Conservation (phyloP, 106 monocot genomes). For the Dioscorea zingiberensis region DNA sequence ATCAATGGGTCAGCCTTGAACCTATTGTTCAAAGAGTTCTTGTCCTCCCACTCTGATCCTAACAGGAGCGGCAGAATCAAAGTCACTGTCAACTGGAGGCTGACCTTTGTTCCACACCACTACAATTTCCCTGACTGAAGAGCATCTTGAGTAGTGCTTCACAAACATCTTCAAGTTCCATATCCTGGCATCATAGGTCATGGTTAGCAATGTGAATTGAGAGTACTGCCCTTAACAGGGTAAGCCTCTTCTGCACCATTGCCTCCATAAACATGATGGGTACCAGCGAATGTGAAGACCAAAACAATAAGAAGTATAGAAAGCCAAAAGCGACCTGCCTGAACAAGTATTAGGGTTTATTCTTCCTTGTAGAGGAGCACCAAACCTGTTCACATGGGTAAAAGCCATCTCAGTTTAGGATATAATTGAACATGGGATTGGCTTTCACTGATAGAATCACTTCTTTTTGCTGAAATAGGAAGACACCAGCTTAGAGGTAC, state of each 20-base stretch:
- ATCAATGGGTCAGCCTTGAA: constrained; percentile 59
- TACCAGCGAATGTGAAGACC: constrained; percentile 45
- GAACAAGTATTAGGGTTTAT: constrained; percentile 38
- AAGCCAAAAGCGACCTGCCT: constrained; percentile 26
- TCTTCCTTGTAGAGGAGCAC: constrained; percentile 38
- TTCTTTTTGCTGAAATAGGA: constrained; percentile 38
- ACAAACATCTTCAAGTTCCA: constrained; percentile 83
- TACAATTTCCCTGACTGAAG: constrained; percentile 79
- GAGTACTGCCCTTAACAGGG: constrained; percentile 57
- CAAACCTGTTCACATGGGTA: constrained; percentile 19
- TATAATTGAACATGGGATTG: constrained; percentile 6
- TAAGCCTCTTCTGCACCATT: constrained; percentile 75
- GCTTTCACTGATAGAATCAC: constrained; percentile 11
- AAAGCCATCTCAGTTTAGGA: constrained; percentile 31
- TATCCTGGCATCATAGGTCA: constrained; percentile 70
- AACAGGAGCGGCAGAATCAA: constrained; percentile 65
- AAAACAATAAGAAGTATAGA: constrained; percentile 33
- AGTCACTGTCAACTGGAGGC: constrained; percentile 27
- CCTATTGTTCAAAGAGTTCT: constrained; percentile 79
- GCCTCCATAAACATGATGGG: constrained; percentile 55
- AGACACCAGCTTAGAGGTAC: constrained; percentile 34
- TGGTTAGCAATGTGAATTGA: constrained; percentile 82
- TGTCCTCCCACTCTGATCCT: constrained; percentile 70
- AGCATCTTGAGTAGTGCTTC: constrained; percentile 81
- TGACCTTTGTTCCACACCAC: constrained; percentile 81